A percentile compares a stretch with the other conserved stretches of the same genome.
These are phyloP conservation scores for Cadophora luteo-olivacea DNA, from an alignment of 2,329 filamentous ascomycete genomes.

Conservation along the genomic window DNA sequence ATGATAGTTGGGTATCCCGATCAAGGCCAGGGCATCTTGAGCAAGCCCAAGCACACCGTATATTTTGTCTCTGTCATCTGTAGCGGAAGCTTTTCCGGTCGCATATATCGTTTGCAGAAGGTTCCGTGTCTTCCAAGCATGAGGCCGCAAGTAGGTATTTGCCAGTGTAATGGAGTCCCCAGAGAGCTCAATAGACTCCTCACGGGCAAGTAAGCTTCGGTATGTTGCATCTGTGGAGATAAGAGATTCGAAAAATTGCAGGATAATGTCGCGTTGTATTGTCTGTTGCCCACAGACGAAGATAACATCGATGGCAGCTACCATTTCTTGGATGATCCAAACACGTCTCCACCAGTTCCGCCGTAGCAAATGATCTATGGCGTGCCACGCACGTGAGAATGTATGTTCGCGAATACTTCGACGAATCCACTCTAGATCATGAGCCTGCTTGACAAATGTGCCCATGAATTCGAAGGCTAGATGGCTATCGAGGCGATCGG, in stretches of 20 bases:
- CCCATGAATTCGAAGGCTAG: neutral
- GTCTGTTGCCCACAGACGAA: neutral
- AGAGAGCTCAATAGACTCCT: neutral
- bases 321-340: conserved; percentile 2
- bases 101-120: neutral
- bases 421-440: neutral
- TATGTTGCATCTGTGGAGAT: neutral
- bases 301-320: neutral
- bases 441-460: neutral
- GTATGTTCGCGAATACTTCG: neutral
- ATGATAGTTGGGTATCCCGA: neutral
- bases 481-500: neutral
- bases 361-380: neutral
- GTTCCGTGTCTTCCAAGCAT: neutral
- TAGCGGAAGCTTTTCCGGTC: neutral
- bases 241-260: neutral
- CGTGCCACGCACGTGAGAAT: neutral
- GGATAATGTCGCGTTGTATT: neutral
- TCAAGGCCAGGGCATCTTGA: neutral
- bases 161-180: neutral
- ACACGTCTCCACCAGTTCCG: neutral
- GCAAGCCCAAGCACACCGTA: neutral
- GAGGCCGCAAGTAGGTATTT: neutral
- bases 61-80: neutral
- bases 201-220: neutral